Percentiles rank a stretch among this genome's conserved stretches.
These are phyloP conservation scores for Moesziomyces parantarcticus DNA, from an alignment of 1,284 basidiomycete genomes.

Conservation along the genomic window DNA sequence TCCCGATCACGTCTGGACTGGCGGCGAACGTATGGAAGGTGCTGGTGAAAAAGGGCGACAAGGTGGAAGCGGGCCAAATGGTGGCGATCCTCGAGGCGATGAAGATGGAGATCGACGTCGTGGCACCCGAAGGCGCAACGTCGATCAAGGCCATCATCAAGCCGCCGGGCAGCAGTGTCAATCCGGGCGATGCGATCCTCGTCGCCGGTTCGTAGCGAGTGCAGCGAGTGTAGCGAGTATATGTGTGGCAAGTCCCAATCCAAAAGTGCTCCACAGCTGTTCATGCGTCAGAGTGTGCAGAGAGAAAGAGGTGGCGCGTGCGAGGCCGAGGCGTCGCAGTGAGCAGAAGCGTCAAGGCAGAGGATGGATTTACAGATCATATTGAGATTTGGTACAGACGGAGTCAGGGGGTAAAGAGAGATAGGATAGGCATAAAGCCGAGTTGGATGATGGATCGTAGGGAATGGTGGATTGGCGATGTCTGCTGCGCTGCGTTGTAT, in stretches of 20 bases:
- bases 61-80: slow-evolving; percentile 71
- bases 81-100: slow-evolving; percentile 77
- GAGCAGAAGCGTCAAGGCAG: too few relatives aligned
- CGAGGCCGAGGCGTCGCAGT: too few relatives aligned
- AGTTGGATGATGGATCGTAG: too few relatives aligned
- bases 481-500: background rate
- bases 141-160: slow-evolving; percentile 18
- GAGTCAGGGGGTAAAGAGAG: background rate
- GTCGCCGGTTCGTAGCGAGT: slow-evolving; percentile 2
- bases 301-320: too few relatives aligned
- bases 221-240: too few relatives aligned
- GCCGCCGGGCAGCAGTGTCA: slow-evolving; percentile 21
- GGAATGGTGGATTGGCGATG: too few relatives aligned
- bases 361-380: too few relatives aligned
- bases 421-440: too few relatives aligned
- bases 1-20: slow-evolving; percentile 70
- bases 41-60: slow-evolving; percentile 70
- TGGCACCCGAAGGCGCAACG: slow-evolving; percentile 13
- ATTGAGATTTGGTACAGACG: background rate
- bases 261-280: too few relatives aligned
- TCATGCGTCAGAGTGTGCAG: too few relatives aligned
- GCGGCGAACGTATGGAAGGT: slow-evolving; percentile 76
- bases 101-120: slow-evolving; percentile 74
- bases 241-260: too few relatives aligned
- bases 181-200: slow-evolving; percentile 20